Evolutionary conservation across 441 rosid species (phyloP).

Genomic region (Arabidopsis hybrid): DNA sequence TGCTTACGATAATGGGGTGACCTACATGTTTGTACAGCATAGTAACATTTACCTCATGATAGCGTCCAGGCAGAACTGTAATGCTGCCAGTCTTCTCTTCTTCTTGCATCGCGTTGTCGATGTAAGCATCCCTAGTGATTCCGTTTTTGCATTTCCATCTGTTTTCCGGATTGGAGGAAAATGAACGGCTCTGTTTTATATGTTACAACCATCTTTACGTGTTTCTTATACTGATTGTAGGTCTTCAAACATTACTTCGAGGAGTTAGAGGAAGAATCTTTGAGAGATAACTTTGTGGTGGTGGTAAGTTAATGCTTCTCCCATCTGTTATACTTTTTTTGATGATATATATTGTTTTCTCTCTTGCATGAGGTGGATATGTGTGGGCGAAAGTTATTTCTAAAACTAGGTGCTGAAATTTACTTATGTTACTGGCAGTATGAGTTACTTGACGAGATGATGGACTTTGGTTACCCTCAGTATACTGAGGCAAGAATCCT

Average conservation of each 20-base stretch:
- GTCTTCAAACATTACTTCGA: constrained; percentile 98
- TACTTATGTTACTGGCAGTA: constrained; percentile 59
- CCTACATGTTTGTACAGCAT: constrained; percentile 93
- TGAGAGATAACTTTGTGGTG: constrained; percentile 97
- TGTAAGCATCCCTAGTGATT: constrained; percentile 58
- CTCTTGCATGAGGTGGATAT: neutral
- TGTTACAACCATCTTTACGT: neutral
- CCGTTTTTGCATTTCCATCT: constrained; percentile 15
- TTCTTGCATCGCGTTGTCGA: constrained; percentile 93
- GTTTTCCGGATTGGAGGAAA: neutral
- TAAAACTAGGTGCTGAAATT: constrained; percentile 16
- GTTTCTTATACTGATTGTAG: constrained; percentile 45
- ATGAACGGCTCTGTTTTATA: neutral
- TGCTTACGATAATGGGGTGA: constrained; percentile 91
- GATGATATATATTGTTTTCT: constrained; percentile 5
- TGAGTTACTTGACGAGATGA: constrained; percentile 98
- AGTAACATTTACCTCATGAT: constrained; percentile 89
- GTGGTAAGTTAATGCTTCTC: constrained; percentile 67
- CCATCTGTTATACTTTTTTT: neutral
- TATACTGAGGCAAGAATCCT: constrained; percentile 94
- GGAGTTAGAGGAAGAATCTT: constrained; percentile 94
- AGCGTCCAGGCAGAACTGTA: constrained; percentile 93
- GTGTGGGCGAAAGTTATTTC: neutral
- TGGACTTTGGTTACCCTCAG: constrained; percentile 99
- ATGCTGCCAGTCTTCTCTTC: constrained; percentile 89